These are phyloP conservation scores for Boletus sensibilis DNA, from an alignment of 768 basidiomycete genomes.

Conservation along the genomic window DNA sequence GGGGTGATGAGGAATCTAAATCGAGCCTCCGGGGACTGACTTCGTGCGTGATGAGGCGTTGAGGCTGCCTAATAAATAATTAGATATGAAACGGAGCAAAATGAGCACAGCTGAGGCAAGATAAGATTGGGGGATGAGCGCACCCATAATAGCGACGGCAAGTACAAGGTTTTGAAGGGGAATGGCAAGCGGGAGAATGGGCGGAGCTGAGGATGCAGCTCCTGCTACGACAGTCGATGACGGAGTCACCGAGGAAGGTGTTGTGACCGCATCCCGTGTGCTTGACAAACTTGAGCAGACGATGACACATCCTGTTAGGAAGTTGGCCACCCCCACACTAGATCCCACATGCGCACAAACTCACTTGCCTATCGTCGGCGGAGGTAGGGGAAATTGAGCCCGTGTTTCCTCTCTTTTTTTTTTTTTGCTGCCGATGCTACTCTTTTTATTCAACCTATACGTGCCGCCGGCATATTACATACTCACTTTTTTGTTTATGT, in stretches of 20 bases:
- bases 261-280: slow-evolving; percentile 56
- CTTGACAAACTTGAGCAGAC: slow-evolving; percentile 52
- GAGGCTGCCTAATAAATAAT: slow-evolving; percentile 46
- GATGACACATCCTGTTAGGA: slow-evolving; percentile 60
- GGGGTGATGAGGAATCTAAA: slow-evolving; percentile 1
- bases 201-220: slow-evolving; percentile 47
- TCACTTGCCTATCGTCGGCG: slow-evolving; percentile 44
- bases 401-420: background rate
- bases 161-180: slow-evolving; percentile 33
- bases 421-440: slow-evolving; percentile 5
- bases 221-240: slow-evolving; percentile 51
- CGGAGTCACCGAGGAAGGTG: slow-evolving; percentile 41
- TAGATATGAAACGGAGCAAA: background rate
- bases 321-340: background rate
- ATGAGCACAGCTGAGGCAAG: background rate
- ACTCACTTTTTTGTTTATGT: background rate
- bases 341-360: slow-evolving; percentile 1
- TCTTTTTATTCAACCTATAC: slow-evolving; percentile 7
- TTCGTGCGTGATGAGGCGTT: slow-evolving; percentile 45
- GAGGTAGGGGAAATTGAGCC: slow-evolving; percentile 44
- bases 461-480: background rate
- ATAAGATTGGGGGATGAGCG: slow-evolving; percentile 12
- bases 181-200: slow-evolving; percentile 50
- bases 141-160: slow-evolving; percentile 62
- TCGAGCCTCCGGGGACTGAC: slow-evolving; percentile 34